Base-by-base conservation (phyloP, 2,329 filamentous ascomycete species). In the Botrytis porri region DNA sequence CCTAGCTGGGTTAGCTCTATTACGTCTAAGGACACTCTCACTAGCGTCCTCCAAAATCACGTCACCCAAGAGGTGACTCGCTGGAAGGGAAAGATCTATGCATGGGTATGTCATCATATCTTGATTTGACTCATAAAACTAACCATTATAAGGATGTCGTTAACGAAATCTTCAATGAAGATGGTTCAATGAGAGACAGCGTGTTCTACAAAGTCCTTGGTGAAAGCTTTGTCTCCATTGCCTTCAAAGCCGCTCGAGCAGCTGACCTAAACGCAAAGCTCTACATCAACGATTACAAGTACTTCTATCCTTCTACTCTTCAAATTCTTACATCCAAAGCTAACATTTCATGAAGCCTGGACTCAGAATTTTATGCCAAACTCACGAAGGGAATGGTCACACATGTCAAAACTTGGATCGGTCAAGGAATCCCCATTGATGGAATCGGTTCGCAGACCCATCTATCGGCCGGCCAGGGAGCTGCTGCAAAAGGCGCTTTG, bases 261-360 rank as follows among this genome's bases (percentile, higher is more conserved):
- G 90, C 89, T 22, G 92, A 93, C 80, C 90, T 91, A 3, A 78
- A 82, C 72, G 90, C 89, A 4, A 91, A 90, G 82, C 85, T 94
- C 57, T 94, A 92, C 84, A 92, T 93, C 83, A 94, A 94, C 82
- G 91, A 94, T 81, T 88, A 86, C 82, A 92, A 92, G 77, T 78
- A 74, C 8, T 37, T 61, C 37, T 29, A 84, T 48, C 20, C 8
- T 37, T 37, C 84, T n/a, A n/a, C n/a, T 0, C 84, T 84, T 1
- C 89, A 57, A 32, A 14, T 39, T 4, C n/a, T 32, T n/a, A 18
- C n/a, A 48, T 37, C 1, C 14, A 29, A 48, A 41, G 5, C 60
- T 60, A 22, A 70, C 57, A 57, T 43, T 87, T 74, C 89, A 90
- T 70, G 90, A 92, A 82, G 84, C 81, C 54, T 78, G 12, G 79